A percentile compares a stretch with the other conserved stretches of the same genome.
Evolutionary conservation across 768 basidiomycete species (phyloP).

Genomic region (Pleurotus platypus): DNA sequence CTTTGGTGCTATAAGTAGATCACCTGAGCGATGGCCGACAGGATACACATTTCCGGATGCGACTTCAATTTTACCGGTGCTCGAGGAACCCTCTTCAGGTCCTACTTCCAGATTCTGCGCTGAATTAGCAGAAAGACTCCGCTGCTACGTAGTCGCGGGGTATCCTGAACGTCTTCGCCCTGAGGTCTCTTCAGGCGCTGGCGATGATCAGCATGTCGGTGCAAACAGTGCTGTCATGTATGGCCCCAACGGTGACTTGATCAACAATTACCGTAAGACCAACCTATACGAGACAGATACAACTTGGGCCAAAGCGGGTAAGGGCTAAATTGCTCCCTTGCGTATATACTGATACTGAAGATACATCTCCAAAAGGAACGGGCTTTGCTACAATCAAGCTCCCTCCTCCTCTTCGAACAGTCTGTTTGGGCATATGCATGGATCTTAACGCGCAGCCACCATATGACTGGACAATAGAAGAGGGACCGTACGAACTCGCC

Average conservation of each 20-base stretch:
- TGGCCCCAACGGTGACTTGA: conserved; percentile 56
- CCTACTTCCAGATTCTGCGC: conserved; percentile 74
- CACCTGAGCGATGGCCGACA: conserved; percentile 18
- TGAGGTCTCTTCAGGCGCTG: conserved; percentile 20
- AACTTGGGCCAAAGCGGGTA: conserved; percentile 82
- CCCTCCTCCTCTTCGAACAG: conserved; percentile 51
- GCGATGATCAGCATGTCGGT: conserved; percentile 33
- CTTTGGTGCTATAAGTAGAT: background rate
- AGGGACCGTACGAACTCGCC: conserved; percentile 81
- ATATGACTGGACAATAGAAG: conserved; percentile 43
- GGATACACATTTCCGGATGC: conserved; percentile 82
- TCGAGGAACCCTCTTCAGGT: conserved; percentile 70
- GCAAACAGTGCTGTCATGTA: conserved; percentile 75
- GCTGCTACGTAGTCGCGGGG: conserved; percentile 75
- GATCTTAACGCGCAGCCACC: conserved; percentile 63
- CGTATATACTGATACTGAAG: background rate
- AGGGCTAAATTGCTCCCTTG: conserved; percentile 13
- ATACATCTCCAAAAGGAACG: conserved; percentile 39
- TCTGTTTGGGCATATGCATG: conserved; percentile 85
- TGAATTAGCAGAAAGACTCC: conserved; percentile 58
- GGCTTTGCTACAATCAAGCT: conserved; percentile 68
- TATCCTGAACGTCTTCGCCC: conserved; percentile 63
- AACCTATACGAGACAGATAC: conserved; percentile 76
- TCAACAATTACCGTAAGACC: conserved; percentile 76
- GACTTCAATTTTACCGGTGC: conserved; percentile 61